These are phyloP conservation scores for Medicago ruthenica DNA, from an alignment of 306 rosid species.

Conservation along the genomic window DNA sequence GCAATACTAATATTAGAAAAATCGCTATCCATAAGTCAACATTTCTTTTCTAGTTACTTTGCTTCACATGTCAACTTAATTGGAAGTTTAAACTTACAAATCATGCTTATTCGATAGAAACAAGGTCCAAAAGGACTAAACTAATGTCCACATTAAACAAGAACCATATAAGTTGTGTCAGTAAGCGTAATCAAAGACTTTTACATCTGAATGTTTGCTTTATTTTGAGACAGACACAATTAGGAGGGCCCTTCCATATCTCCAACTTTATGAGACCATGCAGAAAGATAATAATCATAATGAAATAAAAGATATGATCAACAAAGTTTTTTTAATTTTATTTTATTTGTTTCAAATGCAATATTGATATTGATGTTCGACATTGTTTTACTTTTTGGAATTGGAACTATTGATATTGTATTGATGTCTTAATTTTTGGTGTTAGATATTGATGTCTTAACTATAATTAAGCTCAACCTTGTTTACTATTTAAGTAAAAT, in stretches of 20 bases:
- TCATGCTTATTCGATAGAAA: slow-evolving; percentile 36
- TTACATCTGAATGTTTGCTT: slow-evolving; percentile 35
- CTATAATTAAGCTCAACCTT: too few relatives aligned
- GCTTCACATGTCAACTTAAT: slow-evolving; percentile 26
- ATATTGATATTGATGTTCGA: neutral
- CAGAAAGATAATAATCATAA: slow-evolving; percentile 10
- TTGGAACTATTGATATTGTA: too few relatives aligned
- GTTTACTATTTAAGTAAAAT: too few relatives aligned
- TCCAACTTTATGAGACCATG: slow-evolving; percentile 58
- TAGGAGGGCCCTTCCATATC: slow-evolving; percentile 38
- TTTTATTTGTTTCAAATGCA: neutral
- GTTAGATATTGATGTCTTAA: too few relatives aligned
- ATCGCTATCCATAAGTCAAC: slow-evolving; percentile 33
- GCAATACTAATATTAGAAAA: neutral
- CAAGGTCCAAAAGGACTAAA: slow-evolving; percentile 5
- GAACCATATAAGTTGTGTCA: slow-evolving; percentile 40
- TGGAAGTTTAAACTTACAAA: slow-evolving; percentile 31
- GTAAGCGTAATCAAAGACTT: slow-evolving; percentile 35
- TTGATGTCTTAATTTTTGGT: too few relatives aligned
- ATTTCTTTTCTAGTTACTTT: slow-evolving; percentile 32
- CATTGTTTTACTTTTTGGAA: neutral
- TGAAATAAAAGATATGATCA: too few relatives aligned
- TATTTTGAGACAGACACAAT: slow-evolving; percentile 46
- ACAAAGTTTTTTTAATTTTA: neutral
- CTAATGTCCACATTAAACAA: slow-evolving; percentile 32